Base-by-base conservation (phyloP, 257 asterid species). In the Solanum habrochaites region DNA sequence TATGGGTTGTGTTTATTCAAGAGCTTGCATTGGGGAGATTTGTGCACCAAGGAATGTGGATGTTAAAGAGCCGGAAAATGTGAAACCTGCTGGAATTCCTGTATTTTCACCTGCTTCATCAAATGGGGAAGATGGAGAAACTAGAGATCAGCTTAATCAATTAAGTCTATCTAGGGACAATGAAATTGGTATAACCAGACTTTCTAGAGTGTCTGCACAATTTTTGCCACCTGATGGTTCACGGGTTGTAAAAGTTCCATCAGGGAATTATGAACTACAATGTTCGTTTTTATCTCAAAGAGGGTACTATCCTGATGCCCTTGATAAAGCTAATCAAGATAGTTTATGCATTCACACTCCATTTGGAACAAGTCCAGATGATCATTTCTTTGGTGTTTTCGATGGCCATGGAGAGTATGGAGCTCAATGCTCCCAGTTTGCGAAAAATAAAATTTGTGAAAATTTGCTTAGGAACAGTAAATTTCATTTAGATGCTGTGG, bases 321-420 rank as follows among this genome's bases (percentile, higher is more conserved):
- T 97, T 74, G 98, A 97, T 90, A 97, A 97, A 88, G 96, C 97
- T 74, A 97, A 97, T 92, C 99, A 97, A 86, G 99, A 97, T 86
- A 97, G 98, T 92, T 97, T 94, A 82, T 95, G 98, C 93, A 94
- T 97, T 85, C 98, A 94, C 86, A 94, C 98, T 83, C 98, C 99
- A 4, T 95, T 97, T 88, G 99, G 99, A 87, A 87, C 94, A n/a
- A 93, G 91, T 52, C 92, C 85, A 23, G 94, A 94, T 45, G 98
- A 94, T 87, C 93, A 97, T 91, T 94, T 97, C 88, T 97, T 97
- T 81, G 99, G 99, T 62, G 99, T 97, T 87, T 97, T 97, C 89
- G 98, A 97, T 88, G 99, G 99, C 11, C 99, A 97, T 85, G 99
- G 99, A 18, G 99, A 97, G 88, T 94, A 87, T 73, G 99, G 99